A percentile compares a stretch with the other conserved stretches of the same genome.
These are phyloP conservation scores for Malassezia equina DNA, from an alignment of 1,284 basidiomycete genomes.

Conservation along the genomic window DNA sequence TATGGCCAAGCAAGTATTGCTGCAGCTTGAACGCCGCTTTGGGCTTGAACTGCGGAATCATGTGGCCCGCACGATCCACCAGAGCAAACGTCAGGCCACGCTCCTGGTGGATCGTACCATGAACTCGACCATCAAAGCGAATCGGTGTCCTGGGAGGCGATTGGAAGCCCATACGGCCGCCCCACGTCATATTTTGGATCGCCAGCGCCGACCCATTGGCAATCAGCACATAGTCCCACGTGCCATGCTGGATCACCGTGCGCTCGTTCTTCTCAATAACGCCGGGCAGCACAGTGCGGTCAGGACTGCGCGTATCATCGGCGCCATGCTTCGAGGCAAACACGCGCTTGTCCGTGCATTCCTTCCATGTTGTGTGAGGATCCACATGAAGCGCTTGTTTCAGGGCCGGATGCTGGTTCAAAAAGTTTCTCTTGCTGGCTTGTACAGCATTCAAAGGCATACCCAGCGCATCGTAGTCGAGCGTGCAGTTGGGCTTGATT, in stretches of 20 bases:
- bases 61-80: slow-evolving; percentile 22
- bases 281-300: slow-evolving; percentile 23
- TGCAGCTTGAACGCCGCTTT: slow-evolving; percentile 27
- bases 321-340: slow-evolving; percentile 19
- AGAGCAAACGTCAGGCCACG: slow-evolving; percentile 8
- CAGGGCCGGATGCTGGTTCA: slow-evolving; percentile 29
- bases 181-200: slow-evolving; percentile 46
- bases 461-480: slow-evolving; percentile 18
- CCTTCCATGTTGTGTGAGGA: slow-evolving; percentile 20
- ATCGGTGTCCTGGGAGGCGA: not conserved
- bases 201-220: slow-evolving; percentile 30
- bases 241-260: slow-evolving; percentile 35
- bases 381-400: slow-evolving; percentile 37
- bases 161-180: slow-evolving; percentile 38
- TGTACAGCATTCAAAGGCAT: slow-evolving; percentile 14
- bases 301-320: not conserved
- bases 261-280: slow-evolving; percentile 33
- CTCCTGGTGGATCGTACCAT: slow-evolving; percentile 5
- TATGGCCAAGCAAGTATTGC: slow-evolving; percentile 33
- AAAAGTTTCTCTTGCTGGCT: slow-evolving; percentile 17
- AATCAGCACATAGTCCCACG: slow-evolving; percentile 31
- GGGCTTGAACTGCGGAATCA: slow-evolving; percentile 41
- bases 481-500: slow-evolving; percentile 4
- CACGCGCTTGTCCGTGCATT: slow-evolving; percentile 20
- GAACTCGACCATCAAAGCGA: not conserved